These are phyloP conservation scores for Casuarina cunninghamiana DNA, from an alignment of 306 rosid species.

Conservation along the genomic window DNA sequence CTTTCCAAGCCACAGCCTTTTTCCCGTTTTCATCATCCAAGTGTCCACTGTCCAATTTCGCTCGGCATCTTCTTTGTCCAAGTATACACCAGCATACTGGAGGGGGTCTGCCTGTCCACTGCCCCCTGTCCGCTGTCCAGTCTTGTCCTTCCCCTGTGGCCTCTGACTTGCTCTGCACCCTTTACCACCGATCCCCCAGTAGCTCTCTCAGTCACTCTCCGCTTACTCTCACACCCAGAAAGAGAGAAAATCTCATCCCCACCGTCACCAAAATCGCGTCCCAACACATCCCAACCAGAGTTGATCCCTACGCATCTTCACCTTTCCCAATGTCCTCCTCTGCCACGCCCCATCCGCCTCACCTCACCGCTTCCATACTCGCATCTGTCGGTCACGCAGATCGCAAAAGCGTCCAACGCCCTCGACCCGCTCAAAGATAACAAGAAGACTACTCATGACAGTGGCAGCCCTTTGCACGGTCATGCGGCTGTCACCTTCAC, in stretches of 20 bases:
- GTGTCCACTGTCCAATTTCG: background rate
- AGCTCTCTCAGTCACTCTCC: background rate
- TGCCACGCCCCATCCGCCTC: too few relatives aligned
- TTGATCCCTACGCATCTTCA: background rate
- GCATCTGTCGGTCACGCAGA: background rate
- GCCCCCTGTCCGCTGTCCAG: background rate
- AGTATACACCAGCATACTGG: background rate
- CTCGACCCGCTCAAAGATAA: too few relatives aligned
- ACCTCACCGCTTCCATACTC: background rate
- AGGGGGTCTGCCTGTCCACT: background rate
- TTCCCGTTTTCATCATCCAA: background rate
- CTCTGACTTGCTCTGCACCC: constrained; percentile 1
- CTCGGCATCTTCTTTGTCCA: background rate
- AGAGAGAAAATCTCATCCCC: background rate
- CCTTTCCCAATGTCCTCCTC: background rate
- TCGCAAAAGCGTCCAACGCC: too few relatives aligned
- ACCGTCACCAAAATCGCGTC: background rate
- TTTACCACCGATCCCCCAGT: background rate
- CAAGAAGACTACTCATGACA: too few relatives aligned
- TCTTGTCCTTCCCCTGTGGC: constrained; percentile 25
- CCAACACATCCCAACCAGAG: background rate
- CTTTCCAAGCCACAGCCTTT: too few relatives aligned
- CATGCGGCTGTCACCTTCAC: too few relatives aligned
- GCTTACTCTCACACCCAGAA: background rate
- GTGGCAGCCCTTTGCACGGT: too few relatives aligned